A percentile compares a stretch with the other conserved stretches of the same genome.
Conservation (phyloP, 1,284 basidiomycete genomes). For the Cryptococcus sp. region DNA sequence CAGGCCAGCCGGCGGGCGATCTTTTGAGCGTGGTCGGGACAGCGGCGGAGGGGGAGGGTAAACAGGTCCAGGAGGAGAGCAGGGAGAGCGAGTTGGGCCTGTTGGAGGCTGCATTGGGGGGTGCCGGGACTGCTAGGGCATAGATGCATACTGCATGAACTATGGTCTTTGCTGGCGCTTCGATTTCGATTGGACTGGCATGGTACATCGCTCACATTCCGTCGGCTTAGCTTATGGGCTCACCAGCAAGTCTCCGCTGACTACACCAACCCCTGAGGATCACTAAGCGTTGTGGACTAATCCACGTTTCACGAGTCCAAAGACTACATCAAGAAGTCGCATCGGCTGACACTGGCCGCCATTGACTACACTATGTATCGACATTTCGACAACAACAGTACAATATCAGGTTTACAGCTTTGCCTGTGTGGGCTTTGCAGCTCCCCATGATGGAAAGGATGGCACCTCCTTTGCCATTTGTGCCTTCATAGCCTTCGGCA, state of each 20-base stretch:
- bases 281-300: neutral
- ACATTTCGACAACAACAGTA: neutral
- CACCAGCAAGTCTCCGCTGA: too few relatives aligned
- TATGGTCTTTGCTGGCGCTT: neutral
- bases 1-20: constrained; percentile 8
- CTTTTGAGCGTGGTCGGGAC: constrained; percentile 6
- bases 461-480: constrained; percentile 49
- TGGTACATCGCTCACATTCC: neutral
- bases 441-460: constrained; percentile 26
- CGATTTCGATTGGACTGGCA: neutral
- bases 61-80: constrained; percentile 16
- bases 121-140: constrained; percentile 1
- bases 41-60: constrained; percentile 7
- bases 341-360: too few relatives aligned
- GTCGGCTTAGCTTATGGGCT: too few relatives aligned
- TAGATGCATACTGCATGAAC: constrained; percentile 8
- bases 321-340: neutral
- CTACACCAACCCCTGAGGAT: neutral
- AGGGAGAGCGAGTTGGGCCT: constrained; percentile 29
- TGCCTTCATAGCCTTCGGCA: constrained; percentile 50
- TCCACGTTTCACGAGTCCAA: neutral
- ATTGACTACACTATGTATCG: too few relatives aligned
- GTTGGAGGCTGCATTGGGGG: constrained; percentile 16
- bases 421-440: constrained; percentile 5
- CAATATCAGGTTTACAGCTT: constrained; percentile 12